These are phyloP conservation scores for Globisporangium cederbergense DNA, from an alignment of 352 stramenopile genomes.

Conservation along the genomic window DNA sequence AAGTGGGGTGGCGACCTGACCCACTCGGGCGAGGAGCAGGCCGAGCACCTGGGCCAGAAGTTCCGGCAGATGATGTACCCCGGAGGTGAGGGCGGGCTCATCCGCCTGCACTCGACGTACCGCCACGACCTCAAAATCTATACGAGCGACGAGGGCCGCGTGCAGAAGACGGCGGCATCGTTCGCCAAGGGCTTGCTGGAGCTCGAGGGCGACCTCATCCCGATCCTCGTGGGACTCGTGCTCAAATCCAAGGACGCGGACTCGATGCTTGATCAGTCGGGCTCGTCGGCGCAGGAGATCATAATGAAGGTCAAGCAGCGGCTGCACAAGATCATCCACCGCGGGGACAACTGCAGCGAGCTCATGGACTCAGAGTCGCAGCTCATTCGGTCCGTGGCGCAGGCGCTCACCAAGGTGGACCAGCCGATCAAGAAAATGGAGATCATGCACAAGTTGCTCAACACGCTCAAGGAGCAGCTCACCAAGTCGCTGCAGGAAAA, in stretches of 20 bases:
- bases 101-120: conserved; percentile 99
- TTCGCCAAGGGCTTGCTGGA: conserved; percentile 99
- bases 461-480: conserved; percentile 92
- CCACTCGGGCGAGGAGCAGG: conserved; percentile 95
- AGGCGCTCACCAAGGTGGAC: conserved; percentile 73
- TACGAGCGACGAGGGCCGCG: conserved; percentile 97
- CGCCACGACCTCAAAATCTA: conserved; percentile 99
- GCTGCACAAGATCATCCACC: conserved; percentile 85
- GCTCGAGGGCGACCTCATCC: conserved; percentile 98
- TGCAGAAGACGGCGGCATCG: conserved; percentile 99
- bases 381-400: conserved; percentile 77
- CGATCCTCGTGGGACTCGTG: conserved; percentile 96
- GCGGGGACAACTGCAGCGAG: conserved; percentile 72
- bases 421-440: conserved; percentile 95
- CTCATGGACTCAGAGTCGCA: conserved; percentile 75
- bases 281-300: conserved; percentile 92
- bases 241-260: conserved; percentile 88
- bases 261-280: conserved; percentile 98
- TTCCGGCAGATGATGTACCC: conserved; percentile 90
- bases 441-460: conserved; percentile 89
- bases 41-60: conserved; percentile 91
- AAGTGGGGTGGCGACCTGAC: conserved; percentile 99
- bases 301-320: conserved; percentile 89
- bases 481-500: conserved; percentile 81
- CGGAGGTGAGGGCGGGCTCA: conserved; percentile 92